Evolutionary conservation across 2,329 filamentous ascomycete genomes (phyloP).

Genomic region (Metarhizium rileyi): DNA sequence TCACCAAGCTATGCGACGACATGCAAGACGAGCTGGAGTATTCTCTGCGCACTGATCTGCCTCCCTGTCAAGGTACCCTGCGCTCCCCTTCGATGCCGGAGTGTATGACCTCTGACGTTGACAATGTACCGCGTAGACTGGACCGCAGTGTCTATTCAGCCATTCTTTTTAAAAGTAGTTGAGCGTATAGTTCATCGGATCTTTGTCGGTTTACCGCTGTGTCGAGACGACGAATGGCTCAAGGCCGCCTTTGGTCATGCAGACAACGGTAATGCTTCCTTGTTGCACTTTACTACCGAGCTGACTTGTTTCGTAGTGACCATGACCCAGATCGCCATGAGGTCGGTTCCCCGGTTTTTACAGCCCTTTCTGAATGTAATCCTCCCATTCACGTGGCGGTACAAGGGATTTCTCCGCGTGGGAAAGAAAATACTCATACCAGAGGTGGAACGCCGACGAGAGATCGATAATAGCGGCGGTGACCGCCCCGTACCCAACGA

Average conservation of each 20-base stretch:
- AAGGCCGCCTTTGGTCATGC: constrained; percentile 2
- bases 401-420: constrained; percentile 1
- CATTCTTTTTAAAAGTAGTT: constrained; percentile 1
- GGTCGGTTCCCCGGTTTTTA: constrained; percentile 1
- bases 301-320: constrained; percentile 3
- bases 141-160: constrained; percentile 5
- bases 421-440: constrained; percentile 2
- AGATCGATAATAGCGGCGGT: neutral
- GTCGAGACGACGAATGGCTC: constrained; percentile 7
- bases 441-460: constrained; percentile 5
- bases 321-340: constrained; percentile 9
- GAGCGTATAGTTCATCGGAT: constrained; percentile 6
- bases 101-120: neutral
- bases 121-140: constrained; percentile 1
- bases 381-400: constrained; percentile 3
- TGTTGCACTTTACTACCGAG: neutral
- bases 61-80: constrained; percentile 6
- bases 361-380: constrained; percentile 5
- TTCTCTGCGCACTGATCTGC: constrained; percentile 1
- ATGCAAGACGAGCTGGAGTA: constrained; percentile 9
- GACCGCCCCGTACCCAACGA: constrained; percentile 4
- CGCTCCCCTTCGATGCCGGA: neutral
- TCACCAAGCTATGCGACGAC: constrained; percentile 4
- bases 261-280: constrained; percentile 2
- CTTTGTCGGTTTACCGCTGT: constrained; percentile 6